A percentile compares a stretch with the other conserved stretches of the same genome.
phyloP scores from a whole-genome alignment of 805 yeast genomes.

The Scheffersomyces spartinae region DNA sequence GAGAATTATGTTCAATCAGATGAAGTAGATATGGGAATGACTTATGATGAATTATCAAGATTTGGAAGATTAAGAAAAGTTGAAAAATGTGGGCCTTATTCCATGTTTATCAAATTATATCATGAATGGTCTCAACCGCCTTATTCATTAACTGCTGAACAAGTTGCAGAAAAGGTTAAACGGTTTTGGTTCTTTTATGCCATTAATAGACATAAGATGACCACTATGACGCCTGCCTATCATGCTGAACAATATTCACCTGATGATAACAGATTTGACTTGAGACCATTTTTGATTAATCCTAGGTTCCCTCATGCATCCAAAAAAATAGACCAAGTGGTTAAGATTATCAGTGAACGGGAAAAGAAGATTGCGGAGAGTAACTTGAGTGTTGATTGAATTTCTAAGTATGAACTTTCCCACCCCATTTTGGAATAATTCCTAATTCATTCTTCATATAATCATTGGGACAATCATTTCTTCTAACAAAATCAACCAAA shows the following conservation, averaged over 20 bases:
- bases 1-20: constrained; percentile 88
- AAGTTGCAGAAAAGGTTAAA: constrained; percentile 88
- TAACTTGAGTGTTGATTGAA: constrained; percentile 36
- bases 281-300: constrained; percentile 89
- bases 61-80: constrained; percentile 89
- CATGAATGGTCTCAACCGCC: constrained; percentile 84
- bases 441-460: constrained; percentile 19
- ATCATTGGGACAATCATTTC: constrained; percentile 27
- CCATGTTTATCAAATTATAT: constrained; percentile 80
- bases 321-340: constrained; percentile 74
- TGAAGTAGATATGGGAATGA: constrained; percentile 97
- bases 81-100: constrained; percentile 91
- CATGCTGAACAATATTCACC: constrained; percentile 98
- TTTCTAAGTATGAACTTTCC: constrained; percentile 11
- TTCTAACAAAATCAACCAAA: constrained; percentile 35
- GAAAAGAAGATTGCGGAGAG: constrained; percentile 9
- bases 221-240: constrained; percentile 93
- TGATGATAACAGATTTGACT: constrained; percentile 92
- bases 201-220: constrained; percentile 92
- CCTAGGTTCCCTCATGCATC: constrained; percentile 88
- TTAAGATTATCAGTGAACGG: constrained; percentile 40
- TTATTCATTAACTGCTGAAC: constrained; percentile 56
- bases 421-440: constrained; percentile 28
- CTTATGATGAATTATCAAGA: constrained; percentile 83
- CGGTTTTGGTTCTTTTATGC: constrained; percentile 89